Percentiles rank a stretch among this genome's conserved stretches.
Conservation (phyloP, 768 basidiomycete species). For the Chlorophyllum brunneum region DNA sequence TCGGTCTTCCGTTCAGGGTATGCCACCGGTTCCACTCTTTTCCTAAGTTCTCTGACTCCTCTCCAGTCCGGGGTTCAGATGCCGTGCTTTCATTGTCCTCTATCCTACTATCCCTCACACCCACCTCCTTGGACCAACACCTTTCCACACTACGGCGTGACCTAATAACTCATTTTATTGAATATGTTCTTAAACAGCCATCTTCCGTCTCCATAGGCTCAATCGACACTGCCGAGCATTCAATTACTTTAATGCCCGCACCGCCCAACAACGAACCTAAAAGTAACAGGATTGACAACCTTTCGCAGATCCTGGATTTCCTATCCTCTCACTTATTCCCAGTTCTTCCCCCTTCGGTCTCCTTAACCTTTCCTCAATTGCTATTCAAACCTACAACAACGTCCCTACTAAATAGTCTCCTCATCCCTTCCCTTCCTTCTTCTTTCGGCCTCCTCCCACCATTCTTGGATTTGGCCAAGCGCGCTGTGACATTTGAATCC, state of each 20-base stretch:
- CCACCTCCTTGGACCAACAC: constrained; percentile 49
- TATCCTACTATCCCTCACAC: constrained; percentile 57
- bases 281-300: constrained; percentile 45
- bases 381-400: constrained; percentile 58
- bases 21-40: not conserved
- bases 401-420: constrained; percentile 60
- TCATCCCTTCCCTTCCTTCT: constrained; percentile 69
- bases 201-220: constrained; percentile 35
- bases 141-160: constrained; percentile 65
- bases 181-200: constrained; percentile 52
- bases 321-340: constrained; percentile 55
- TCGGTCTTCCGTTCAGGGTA: constrained; percentile 45
- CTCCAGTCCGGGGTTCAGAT: constrained; percentile 56
- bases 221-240: constrained; percentile 36
- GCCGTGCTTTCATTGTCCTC: constrained; percentile 46
- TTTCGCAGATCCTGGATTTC: constrained; percentile 60
- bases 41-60: not conserved
- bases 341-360: constrained; percentile 45
- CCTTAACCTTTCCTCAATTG: constrained; percentile 45
- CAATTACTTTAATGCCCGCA: constrained; percentile 43
- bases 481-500: constrained; percentile 68
- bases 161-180: constrained; percentile 54
- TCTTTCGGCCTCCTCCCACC: constrained; percentile 53
- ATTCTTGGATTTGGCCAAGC: constrained; percentile 54
- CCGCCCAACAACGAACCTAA: constrained; percentile 38